Conservation (phyloP, 1,139 yeast genomes). For the Pneumocystis canis region DNA sequence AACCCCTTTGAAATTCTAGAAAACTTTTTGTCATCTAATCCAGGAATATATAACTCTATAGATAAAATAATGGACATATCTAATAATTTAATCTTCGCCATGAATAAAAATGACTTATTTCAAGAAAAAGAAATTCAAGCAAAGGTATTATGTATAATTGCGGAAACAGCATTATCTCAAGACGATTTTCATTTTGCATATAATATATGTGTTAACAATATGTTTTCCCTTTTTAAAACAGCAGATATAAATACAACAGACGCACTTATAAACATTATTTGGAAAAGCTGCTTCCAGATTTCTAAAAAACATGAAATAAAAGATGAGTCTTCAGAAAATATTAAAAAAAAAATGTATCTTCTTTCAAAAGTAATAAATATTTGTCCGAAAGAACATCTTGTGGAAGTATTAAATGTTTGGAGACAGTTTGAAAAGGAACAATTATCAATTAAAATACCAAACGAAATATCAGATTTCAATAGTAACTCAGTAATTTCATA, state of each 20-base stretch:
- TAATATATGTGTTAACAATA: neutral
- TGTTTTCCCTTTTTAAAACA: neutral
- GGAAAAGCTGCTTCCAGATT: neutral
- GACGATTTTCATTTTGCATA: neutral
- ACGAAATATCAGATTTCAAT: neutral
- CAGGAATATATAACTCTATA: neutral
- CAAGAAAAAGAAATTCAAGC: neutral
- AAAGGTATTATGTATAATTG: neutral
- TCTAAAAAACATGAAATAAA: neutral
- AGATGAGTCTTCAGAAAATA: neutral
- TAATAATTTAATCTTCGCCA: neutral
- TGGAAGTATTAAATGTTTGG: neutral
- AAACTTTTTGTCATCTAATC: neutral
- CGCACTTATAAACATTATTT: neutral
- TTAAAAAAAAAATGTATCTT: neutral
- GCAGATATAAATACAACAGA: neutral
- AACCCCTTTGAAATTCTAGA: neutral
- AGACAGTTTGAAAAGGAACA: neutral
- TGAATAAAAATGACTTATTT: neutral
- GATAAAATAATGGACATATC: neutral
- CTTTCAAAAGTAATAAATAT: neutral
- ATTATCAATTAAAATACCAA: neutral
- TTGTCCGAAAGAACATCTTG: neutral
- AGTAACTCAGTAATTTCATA: neutral
- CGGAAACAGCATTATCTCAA: neutral